Evolutionary conservation across 768 basidiomycete species (phyloP).

Genomic region (Arthromyces matolae): DNA sequence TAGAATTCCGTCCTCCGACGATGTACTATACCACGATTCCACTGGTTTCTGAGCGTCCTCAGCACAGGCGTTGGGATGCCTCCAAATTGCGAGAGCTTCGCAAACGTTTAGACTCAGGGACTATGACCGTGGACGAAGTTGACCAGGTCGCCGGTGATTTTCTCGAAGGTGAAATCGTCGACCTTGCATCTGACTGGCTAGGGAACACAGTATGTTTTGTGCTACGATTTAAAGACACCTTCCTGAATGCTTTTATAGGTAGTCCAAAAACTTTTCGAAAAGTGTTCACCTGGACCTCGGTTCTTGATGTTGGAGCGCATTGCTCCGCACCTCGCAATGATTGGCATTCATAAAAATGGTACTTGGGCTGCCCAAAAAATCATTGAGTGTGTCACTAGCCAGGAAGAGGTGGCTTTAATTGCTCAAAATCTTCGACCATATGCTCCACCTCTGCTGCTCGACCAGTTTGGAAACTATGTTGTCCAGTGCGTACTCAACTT

Average conservation of each 20-base stretch:
- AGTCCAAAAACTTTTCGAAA: conserved; percentile 96
- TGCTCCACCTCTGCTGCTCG: conserved; percentile 87
- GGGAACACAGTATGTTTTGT: conserved; percentile 77
- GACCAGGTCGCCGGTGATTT: conserved; percentile 89
- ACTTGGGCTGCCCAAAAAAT: conserved; percentile 99
- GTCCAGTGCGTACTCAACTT: conserved; percentile 72
- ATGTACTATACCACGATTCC: conserved; percentile 98
- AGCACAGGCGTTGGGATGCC: conserved; percentile 90
- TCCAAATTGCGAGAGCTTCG: conserved; percentile 91
- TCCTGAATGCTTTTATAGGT: conserved; percentile 44
- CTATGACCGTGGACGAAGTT: conserved; percentile 79
- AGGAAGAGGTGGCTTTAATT: conserved; percentile 83
- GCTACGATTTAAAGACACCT: neutral
- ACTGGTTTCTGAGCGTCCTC: conserved; percentile 76
- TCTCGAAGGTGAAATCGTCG: conserved; percentile 91
- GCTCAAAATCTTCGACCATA: conserved; percentile 87
- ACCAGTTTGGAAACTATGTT: conserved; percentile 92
- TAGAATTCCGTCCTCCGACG: conserved; percentile 88
- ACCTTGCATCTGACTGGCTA: conserved; percentile 95
- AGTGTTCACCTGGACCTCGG: conserved; percentile 71
- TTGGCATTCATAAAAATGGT: conserved; percentile 98
- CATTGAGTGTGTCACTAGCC: conserved; percentile 87
- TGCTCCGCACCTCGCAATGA: conserved; percentile 90
- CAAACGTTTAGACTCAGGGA: conserved; percentile 89
- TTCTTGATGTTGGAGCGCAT: conserved; percentile 93